Conservation (phyloP, 2,329 filamentous ascomycete species). For the Fusarium camptoceras region DNA sequence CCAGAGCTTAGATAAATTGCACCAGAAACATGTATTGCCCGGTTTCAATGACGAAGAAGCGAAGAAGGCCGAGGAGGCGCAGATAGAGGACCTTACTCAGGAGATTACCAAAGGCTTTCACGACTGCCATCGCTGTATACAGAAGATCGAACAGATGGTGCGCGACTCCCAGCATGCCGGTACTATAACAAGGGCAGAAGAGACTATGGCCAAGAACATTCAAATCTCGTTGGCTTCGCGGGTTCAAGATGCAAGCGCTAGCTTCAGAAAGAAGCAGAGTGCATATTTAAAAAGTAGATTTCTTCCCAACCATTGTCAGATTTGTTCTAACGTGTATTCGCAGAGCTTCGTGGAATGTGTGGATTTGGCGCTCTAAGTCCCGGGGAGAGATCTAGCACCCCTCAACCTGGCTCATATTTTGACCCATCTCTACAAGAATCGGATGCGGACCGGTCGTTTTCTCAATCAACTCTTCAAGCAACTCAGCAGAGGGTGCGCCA, state of each 20-base stretch:
- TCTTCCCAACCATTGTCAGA: not conserved
- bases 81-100: slow-evolving; percentile 92
- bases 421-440: slow-evolving; percentile 93
- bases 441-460: slow-evolving; percentile 91
- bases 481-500: slow-evolving; percentile 75
- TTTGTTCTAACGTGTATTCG: slow-evolving; percentile 6
- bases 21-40: slow-evolving; percentile 96
- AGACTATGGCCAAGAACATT: slow-evolving; percentile 96
- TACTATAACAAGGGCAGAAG: slow-evolving; percentile 82
- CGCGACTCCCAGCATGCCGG: slow-evolving; percentile 80
- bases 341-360: slow-evolving; percentile 80
- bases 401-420: slow-evolving; percentile 68
- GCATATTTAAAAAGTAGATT: slow-evolving; percentile 88
- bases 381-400: slow-evolving; percentile 65
- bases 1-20: slow-evolving; percentile 86
- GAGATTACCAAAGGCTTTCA: slow-evolving; percentile 91
- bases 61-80: slow-evolving; percentile 85
- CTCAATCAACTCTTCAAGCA: slow-evolving; percentile 87
- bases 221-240: slow-evolving; percentile 89
- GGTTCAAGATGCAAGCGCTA: slow-evolving; percentile 91
- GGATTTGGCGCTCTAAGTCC: slow-evolving; percentile 65
- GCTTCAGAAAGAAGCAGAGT: slow-evolving; percentile 97
- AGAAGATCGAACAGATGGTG: slow-evolving; percentile 88
- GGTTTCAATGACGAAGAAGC: slow-evolving; percentile 96
- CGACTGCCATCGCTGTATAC: slow-evolving; percentile 87